Base-by-base conservation (phyloP, 2,329 filamentous ascomycete genomes). In the Fusarium palustre region DNA sequence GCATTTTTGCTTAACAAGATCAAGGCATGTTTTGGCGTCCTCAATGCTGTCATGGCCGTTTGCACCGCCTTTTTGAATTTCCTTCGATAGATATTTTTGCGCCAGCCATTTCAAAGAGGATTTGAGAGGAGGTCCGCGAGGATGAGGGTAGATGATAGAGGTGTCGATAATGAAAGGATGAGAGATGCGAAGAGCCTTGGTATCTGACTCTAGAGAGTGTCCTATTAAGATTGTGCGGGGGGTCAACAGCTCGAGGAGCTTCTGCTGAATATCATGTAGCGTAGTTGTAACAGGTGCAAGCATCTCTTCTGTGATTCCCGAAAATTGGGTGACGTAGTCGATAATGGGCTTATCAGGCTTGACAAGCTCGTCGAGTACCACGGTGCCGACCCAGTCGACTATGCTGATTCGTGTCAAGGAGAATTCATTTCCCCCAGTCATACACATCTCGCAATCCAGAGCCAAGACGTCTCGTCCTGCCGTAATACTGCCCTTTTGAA, bases 401-500 rank as follows among this genome's bases (percentile, higher is more conserved):
- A 98, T 79, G 77, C 94, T 97, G 77, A 98, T 91, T 59, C 96
- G 90, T 3, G 96, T 97, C 43, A 99, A 88, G 36, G 94, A 93
- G 68, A 91, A 93, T 69, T 92, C 88, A 48, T 89, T 89, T 64
- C 91, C 89, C 63, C 90, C 92, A 4, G 94, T 97, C 81, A 93
- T 90, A 78, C 94, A 97, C 96, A 99, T 99, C 80, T 99, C 96
- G 80, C 96, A 99, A 78, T 99, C 96, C 56, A 99, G 84, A 2
- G 93, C 91, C 49, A 97, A 83, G 13, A 97, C 83, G 38, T 91
- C 87, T 66, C 93, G 88, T 36, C 94, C 96, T 31, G 89, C 92
- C 1, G 93, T 97, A 60, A 97, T 82, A 78, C 93, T 95, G 57
- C 94, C 95, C 71, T 90, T 82, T 78, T 97, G 85, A 61, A 97